Percentiles rank a stretch among this genome's conserved stretches.
phyloP scores from a whole-genome alignment of 371 early-diverging fungal species.

The Mucor piriformis region DNA sequence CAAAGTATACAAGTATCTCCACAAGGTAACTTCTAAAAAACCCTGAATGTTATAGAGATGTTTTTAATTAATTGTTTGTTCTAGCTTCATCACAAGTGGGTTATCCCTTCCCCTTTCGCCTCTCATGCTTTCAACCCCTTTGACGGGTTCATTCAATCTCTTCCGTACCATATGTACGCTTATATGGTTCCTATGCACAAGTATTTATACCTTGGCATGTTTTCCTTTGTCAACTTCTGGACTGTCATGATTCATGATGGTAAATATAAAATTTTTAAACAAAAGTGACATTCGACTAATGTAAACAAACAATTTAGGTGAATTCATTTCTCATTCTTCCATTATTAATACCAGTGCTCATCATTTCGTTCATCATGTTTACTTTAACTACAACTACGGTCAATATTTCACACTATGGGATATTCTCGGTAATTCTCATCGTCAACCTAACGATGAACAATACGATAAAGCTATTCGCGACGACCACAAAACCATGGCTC shows the following conservation, averaged over 20 bases:
- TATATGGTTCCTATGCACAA: slow-evolving; percentile 91
- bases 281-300: slow-evolving; percentile 3
- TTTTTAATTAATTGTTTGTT: background rate
- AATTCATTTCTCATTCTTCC: slow-evolving; percentile 59
- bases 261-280: slow-evolving; percentile 29
- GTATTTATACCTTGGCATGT: slow-evolving; percentile 80
- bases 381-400: slow-evolving; percentile 98
- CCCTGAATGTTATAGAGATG: too few relatives aligned
- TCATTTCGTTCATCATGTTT: slow-evolving; percentile 94
- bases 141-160: slow-evolving; percentile 92
- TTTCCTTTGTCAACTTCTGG: slow-evolving; percentile 93
- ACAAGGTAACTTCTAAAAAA: slow-evolving; percentile 60
- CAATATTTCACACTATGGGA: slow-evolving; percentile 95
- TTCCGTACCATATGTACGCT: slow-evolving; percentile 93
- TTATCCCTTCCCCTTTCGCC: slow-evolving; percentile 90
- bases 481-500: slow-evolving; percentile 66
- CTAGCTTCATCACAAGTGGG: slow-evolving; percentile 62
- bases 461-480: slow-evolving; percentile 64
- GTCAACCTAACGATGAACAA: slow-evolving; percentile 71
- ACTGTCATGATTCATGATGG: slow-evolving; percentile 97
- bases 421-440: slow-evolving; percentile 72
- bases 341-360: slow-evolving; percentile 90
- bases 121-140: slow-evolving; percentile 95
- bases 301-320: slow-evolving; percentile 39
- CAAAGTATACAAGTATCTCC: slow-evolving; percentile 80